Percentiles rank a stretch among this genome's conserved stretches.
phyloP scores from a whole-genome alignment of 225 moss, liverwort and hornwort species.

The Sphagnum tenellum region DNA sequence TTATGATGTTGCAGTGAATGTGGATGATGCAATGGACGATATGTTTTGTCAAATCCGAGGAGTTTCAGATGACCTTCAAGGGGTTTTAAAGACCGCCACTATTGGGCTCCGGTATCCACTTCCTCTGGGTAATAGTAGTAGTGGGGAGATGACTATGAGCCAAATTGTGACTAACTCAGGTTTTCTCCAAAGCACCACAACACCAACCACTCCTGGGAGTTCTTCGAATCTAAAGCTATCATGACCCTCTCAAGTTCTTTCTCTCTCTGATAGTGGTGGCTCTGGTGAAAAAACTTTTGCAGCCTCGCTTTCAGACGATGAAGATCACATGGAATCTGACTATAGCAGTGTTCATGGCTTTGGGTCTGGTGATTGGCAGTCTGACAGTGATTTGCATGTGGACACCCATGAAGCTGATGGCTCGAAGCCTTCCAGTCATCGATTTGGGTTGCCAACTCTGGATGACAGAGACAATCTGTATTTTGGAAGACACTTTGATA shows the following conservation, averaged over 20 bases:
- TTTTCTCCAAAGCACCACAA: conserved; percentile 9
- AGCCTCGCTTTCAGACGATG: conserved; percentile 29
- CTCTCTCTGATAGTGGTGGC: conserved; percentile 23
- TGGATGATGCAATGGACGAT: conserved; percentile 95
- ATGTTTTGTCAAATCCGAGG: conserved; percentile 91
- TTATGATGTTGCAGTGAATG: conserved; percentile 45
- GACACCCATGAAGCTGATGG: conserved; percentile 1
- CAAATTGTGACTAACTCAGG: too few species aligned
- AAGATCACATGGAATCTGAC: conserved; percentile 13
- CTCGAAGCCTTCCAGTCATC: conserved; percentile 9
- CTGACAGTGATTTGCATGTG: conserved; percentile 38
- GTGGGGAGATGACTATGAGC: conserved; percentile 10
- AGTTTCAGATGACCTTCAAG: conserved; percentile 57
- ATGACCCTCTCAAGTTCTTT: conserved; percentile 15
- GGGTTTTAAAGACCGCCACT: conserved; percentile 36
- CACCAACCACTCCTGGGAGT: conserved; percentile 6
- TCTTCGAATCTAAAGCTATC: conserved; percentile 5
- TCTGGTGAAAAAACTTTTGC: conserved; percentile 23
- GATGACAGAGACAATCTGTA: conserved; percentile 31
- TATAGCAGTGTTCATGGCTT: conserved; percentile 1
- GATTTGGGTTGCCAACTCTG: conserved; percentile 26
- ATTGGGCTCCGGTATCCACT: conserved; percentile 45
- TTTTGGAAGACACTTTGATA: conserved; percentile 41
- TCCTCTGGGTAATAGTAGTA: conserved; percentile 20
- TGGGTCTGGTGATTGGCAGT: conserved; percentile 48